These are phyloP conservation scores for Auriculariales sp. DNA, from an alignment of 768 basidiomycete species.

Conservation along the genomic window DNA sequence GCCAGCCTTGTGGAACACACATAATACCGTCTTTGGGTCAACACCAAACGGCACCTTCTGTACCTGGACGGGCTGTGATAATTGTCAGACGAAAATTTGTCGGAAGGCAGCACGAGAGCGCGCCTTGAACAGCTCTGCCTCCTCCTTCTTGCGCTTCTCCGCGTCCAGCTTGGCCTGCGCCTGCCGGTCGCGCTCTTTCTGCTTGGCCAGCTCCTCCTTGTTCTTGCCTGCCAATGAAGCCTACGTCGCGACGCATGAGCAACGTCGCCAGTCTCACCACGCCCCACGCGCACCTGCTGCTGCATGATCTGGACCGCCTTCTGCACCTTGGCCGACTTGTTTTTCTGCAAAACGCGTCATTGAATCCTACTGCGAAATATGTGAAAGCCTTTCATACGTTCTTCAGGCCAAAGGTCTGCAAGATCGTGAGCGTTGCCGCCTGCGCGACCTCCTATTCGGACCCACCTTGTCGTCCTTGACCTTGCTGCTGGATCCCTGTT, in stretches of 20 bases:
- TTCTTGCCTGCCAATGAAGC: slow-evolving; percentile 65
- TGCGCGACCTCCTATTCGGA: background rate
- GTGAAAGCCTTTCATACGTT: slow-evolving; percentile 27
- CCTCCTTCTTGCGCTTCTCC: slow-evolving; percentile 74
- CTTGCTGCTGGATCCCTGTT: slow-evolving; percentile 39
- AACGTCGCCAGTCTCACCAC: background rate
- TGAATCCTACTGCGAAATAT: background rate
- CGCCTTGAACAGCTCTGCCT: slow-evolving; percentile 72
- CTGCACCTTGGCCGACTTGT: slow-evolving; percentile 88
- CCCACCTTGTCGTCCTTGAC: slow-evolving; percentile 71
- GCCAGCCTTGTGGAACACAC: slow-evolving; percentile 85
- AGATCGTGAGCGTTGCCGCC: slow-evolving; percentile 14
- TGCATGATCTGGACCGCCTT: slow-evolving; percentile 69
- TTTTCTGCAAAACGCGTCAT: slow-evolving; percentile 45
- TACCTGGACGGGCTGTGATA: slow-evolving; percentile 55
- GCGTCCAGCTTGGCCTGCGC: slow-evolving; percentile 66
- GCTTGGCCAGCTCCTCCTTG: slow-evolving; percentile 63
- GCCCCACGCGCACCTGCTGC: slow-evolving; percentile 28
- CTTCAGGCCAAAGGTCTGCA: slow-evolving; percentile 78
- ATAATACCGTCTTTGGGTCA: slow-evolving; percentile 90
- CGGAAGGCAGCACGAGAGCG: too few relatives aligned
- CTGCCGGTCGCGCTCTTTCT: slow-evolving; percentile 66
- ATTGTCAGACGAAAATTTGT: too few relatives aligned
- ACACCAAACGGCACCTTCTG: slow-evolving; percentile 92
- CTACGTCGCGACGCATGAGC: slow-evolving; percentile 1